phyloP scores from a whole-genome alignment of 208 protist species.

The Phytomonas francai region DNA sequence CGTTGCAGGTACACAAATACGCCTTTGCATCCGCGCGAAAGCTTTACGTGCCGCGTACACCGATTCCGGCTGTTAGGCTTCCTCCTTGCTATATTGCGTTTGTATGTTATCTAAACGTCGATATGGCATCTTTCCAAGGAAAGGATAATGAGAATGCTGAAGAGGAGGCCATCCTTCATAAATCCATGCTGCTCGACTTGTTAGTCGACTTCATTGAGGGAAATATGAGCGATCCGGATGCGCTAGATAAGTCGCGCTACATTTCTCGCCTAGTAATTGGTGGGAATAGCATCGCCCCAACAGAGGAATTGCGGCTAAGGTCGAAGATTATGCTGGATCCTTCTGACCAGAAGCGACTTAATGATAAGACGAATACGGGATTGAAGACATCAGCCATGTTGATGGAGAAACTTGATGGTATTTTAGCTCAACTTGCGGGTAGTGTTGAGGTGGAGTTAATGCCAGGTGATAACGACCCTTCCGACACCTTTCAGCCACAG shows the following conservation, averaged over 20 bases:
- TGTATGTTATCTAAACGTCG: conserved; percentile 63
- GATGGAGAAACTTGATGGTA: conserved; percentile 68
- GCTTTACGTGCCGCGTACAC: conserved; percentile 39
- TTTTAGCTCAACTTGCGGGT: conserved; percentile 51
- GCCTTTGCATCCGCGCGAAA: conserved; percentile 32
- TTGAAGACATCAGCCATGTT: conserved; percentile 24
- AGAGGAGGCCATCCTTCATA: conserved; percentile 15
- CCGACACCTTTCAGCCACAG: conserved; percentile 87
- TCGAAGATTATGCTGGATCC: conserved; percentile 82
- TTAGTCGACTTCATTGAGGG: conserved; percentile 78
- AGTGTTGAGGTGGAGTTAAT: conserved; percentile 87
- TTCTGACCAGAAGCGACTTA: conserved; percentile 68
- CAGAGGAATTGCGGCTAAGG: conserved; percentile 80
- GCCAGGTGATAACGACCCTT: conserved; percentile 86
- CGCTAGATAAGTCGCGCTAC: conserved; percentile 32
- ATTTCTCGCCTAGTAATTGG: conserved; percentile 77
- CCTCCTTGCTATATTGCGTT: conserved; percentile 78
- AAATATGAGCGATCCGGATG: conserved; percentile 33
- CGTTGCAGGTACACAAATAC: conserved; percentile 53
- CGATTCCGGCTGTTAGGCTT: conserved; percentile 9
- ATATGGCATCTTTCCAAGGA: neutral
- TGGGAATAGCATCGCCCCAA: conserved; percentile 82
- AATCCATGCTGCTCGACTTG: conserved; percentile 47
- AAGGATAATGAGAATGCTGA: conserved; percentile 16
- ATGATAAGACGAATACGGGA: conserved; percentile 32